These are phyloP conservation scores for Phytophthora boehmeriae DNA, from an alignment of 352 stramenopile species.

Conservation along the genomic window DNA sequence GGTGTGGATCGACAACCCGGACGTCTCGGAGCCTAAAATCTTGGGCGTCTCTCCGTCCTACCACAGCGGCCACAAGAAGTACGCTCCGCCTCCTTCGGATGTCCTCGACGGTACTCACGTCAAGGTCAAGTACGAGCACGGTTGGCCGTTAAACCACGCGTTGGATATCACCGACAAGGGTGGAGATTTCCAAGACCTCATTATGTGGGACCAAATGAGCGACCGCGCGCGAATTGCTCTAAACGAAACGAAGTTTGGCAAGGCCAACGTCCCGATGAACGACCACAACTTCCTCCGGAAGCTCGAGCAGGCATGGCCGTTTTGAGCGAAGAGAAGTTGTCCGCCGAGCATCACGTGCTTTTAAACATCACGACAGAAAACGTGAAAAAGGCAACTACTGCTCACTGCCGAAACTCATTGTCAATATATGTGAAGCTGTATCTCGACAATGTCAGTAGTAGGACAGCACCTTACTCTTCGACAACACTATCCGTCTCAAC, in stretches of 20 bases:
- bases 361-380: no score
- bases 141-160: constrained; percentile 31
- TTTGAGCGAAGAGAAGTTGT: constrained; percentile 11
- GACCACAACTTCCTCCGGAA: constrained; percentile 31
- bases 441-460: no score
- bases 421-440: no score
- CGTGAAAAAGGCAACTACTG: no score
- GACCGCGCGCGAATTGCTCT: constrained; percentile 24
- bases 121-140: constrained; percentile 31
- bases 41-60: constrained; percentile 23
- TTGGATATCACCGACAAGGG: constrained; percentile 17
- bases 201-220: constrained; percentile 33
- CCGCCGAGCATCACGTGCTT: no score
- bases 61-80: constrained; percentile 34
- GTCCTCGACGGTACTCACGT: constrained; percentile 22
- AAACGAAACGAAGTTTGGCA: constrained; percentile 30
- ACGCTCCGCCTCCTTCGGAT: constrained; percentile 14
- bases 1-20: constrained; percentile 45
- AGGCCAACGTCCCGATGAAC: constrained; percentile 32
- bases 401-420: no score
- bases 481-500: no score
- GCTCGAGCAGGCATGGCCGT: constrained; percentile 22
- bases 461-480: no score
- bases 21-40: constrained; percentile 22
- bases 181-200: constrained; percentile 24